A percentile compares a stretch with the other conserved stretches of the same genome.
Conservation (phyloP, 306 rosid species). For the cucumber (Cucumis sativus) region Cucumber_9930_V3 NC_026656.2:1262501-1263000, state of each 20-base stretch:
- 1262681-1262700: constrained; percentile 66
- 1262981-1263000: not conserved
- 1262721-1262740: constrained; percentile 77
- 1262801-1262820: not conserved
- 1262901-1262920: not conserved
- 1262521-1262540: constrained; percentile 59
- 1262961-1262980: not conserved
- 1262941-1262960: not conserved
- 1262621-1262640: constrained; percentile 41
- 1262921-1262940: not conserved
- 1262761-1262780: constrained; percentile 72
- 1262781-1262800: not conserved
- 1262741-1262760: constrained; percentile 73
- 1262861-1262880: not conserved
- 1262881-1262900: not conserved
- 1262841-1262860: not conserved
- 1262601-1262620: constrained; percentile 38
- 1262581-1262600: constrained; percentile 42
- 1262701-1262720: constrained; percentile 51
- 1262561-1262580: constrained; percentile 40
- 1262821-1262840: not conserved
- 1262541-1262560: constrained; percentile 47
- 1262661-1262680: constrained; percentile 63
- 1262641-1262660: constrained; percentile 68
- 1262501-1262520: constrained; percentile 59